Percentiles rank a stretch among this genome's conserved stretches.
Conservation (phyloP, 306 rosid genomes). For the Cucurbita maxima region DNA sequence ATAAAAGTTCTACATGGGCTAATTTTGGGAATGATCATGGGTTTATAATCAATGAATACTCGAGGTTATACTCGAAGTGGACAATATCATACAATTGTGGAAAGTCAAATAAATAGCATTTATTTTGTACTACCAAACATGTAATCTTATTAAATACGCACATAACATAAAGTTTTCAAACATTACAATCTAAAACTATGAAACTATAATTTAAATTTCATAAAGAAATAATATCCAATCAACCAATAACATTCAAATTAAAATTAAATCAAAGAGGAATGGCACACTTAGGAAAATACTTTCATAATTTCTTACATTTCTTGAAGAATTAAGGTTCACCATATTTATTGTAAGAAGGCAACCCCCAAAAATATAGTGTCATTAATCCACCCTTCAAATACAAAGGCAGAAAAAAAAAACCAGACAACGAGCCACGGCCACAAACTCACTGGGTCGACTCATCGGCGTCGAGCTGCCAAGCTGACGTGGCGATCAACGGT, state of each 20-base stretch:
- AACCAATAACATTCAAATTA: background rate
- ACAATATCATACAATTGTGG: too few relatives aligned
- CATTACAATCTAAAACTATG: background rate
- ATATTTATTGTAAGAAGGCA: slow-evolving; percentile 1
- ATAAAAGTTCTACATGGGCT: too few relatives aligned
- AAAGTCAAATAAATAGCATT: background rate
- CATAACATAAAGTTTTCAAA: background rate
- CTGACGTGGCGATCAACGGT: slow-evolving; percentile 9
- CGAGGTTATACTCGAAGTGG: too few relatives aligned
- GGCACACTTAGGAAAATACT: background rate
- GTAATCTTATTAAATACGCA: background rate
- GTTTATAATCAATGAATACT: too few relatives aligned
- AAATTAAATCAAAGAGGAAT: background rate
- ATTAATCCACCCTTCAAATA: background rate
- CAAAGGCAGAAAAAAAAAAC: background rate
- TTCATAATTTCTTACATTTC: background rate
- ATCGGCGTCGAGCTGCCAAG: slow-evolving; percentile 4
- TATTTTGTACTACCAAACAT: background rate
- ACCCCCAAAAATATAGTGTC: background rate
- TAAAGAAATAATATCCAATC: background rate
- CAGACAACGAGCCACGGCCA: background rate
- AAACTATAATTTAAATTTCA: too few relatives aligned
- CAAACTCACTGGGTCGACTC: background rate
- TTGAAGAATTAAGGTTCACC: background rate
- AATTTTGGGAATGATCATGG: too few relatives aligned